Conservation (phyloP, 768 basidiomycete genomes). For the Goffeauzyma gilvescens region DNA sequence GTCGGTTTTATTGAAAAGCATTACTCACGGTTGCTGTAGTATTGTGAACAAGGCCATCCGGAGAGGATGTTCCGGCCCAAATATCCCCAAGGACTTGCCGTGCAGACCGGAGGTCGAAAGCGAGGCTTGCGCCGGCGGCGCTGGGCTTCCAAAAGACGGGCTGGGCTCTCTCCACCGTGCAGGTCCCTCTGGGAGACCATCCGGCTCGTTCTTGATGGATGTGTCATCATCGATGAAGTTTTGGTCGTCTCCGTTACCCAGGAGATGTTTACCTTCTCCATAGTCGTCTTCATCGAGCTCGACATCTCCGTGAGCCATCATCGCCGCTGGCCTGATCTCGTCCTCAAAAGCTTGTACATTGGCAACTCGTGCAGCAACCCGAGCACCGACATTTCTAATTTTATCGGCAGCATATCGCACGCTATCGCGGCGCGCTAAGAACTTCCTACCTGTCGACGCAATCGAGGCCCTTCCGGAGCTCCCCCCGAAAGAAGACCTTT, state of each 20-base stretch:
- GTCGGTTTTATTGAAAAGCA: background rate
- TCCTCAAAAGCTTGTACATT: background rate
- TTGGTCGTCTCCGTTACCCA: background rate
- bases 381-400: no score
- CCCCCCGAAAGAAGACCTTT: no score
- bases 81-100: slow-evolving; percentile 57
- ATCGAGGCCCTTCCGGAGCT: no score
- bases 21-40: slow-evolving; percentile 53
- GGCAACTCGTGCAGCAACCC: background rate
- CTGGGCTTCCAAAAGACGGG: background rate
- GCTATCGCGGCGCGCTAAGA: no score
- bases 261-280: no score
- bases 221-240: background rate
- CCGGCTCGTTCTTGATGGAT: background rate
- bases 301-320: background rate
- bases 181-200: background rate
- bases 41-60: slow-evolving; percentile 49
- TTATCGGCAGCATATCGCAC: no score
- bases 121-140: background rate
- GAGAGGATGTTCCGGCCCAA: slow-evolving; percentile 50
- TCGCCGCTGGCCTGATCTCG: background rate
- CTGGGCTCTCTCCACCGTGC: background rate
- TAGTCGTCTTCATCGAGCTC: background rate
- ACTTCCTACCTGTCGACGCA: no score
- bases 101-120: slow-evolving; percentile 35